A percentile compares a stretch with the other conserved stretches of the same genome.
phyloP scores from a whole-genome alignment of 345 rosid species.

The Sisymbrium altissimum region DNA sequence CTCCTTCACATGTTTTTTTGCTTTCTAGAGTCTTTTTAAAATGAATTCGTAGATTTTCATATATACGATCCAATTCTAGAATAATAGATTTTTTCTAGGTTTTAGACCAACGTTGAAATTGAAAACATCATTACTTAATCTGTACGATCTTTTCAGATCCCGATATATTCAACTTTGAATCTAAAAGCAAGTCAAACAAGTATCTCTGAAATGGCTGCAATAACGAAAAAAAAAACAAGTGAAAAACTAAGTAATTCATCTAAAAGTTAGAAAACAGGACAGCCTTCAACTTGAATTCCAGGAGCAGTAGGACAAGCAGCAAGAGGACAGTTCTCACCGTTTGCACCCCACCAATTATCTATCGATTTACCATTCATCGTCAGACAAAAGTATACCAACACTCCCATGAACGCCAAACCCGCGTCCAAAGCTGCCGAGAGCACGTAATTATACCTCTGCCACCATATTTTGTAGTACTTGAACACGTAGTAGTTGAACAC shows the following conservation, averaged over 20 bases:
- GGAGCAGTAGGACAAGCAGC: constrained; percentile 56
- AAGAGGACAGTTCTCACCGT: constrained; percentile 48
- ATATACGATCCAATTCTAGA: not conserved
- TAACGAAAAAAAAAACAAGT: not conserved
- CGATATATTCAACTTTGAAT: not conserved
- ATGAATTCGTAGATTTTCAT: not conserved
- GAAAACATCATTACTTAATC: not conserved
- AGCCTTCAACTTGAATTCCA: constrained; percentile 44
- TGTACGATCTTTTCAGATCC: not conserved
- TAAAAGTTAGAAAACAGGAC: constrained; percentile 39
- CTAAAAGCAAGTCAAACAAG: not conserved
- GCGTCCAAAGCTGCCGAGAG: constrained; percentile 61
- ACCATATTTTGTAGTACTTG: constrained; percentile 45
- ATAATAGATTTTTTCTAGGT: not conserved
- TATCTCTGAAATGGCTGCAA: not conserved
- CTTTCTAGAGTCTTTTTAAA: not conserved
- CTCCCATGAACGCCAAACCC: constrained; percentile 60
- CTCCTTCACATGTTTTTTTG: not conserved
- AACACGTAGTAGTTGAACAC: constrained; percentile 52
- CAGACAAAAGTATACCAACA: constrained; percentile 46
- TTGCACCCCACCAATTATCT: constrained; percentile 45
- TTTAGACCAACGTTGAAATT: not conserved
- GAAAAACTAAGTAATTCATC: too few relatives aligned
- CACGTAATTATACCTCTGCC: constrained; percentile 64
- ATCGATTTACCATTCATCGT: constrained; percentile 35